Conservation (phyloP, 2,329 filamentous ascomycete genomes). For the Pleurostoma richardsiae region DNA sequence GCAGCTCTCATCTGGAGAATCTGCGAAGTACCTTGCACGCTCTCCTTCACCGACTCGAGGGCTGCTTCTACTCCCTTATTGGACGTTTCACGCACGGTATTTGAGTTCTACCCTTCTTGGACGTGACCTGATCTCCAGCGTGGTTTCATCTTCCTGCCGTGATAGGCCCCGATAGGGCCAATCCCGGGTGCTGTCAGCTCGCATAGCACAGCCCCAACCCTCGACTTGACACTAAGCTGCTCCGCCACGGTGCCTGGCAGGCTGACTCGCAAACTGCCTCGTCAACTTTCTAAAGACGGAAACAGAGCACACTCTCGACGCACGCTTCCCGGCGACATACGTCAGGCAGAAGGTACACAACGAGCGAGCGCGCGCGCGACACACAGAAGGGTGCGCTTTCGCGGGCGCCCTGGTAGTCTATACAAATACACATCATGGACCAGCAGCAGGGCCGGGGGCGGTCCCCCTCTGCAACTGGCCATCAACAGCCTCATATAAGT, state of each 20-base stretch:
- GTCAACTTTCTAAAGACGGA: constrained; percentile 12
- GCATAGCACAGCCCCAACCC: constrained; percentile 7
- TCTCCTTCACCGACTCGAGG: no score
- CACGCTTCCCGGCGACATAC: neutral
- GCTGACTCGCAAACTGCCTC: constrained; percentile 12
- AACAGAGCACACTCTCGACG: constrained; percentile 4
- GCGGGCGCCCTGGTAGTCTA: constrained; percentile 11
- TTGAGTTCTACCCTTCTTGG: neutral
- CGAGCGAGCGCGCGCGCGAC: no score
- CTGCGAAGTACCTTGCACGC: no score
- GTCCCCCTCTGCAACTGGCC: constrained; percentile 56
- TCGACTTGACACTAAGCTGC: constrained; percentile 5
- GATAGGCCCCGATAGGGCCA: constrained; percentile 9
- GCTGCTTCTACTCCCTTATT: neutral
- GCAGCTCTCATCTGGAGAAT: no score
- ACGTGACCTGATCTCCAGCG: constrained; percentile 4
- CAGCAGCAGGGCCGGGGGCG: constrained; percentile 50
- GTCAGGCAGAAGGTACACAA: no score
- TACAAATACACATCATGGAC: constrained; percentile 39
- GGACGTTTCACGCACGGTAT: neutral
- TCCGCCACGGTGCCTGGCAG: constrained; percentile 10
- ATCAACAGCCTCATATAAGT: constrained; percentile 60
- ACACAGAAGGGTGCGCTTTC: no score
- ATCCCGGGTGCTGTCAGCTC: constrained; percentile 10
- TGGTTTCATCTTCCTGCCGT: constrained; percentile 8